Percentiles rank a stretch among this genome's conserved stretches.
These are phyloP conservation scores for Septoria petroselini DNA, from an alignment of 2,329 filamentous ascomycete species.

Conservation along the genomic window DNA sequence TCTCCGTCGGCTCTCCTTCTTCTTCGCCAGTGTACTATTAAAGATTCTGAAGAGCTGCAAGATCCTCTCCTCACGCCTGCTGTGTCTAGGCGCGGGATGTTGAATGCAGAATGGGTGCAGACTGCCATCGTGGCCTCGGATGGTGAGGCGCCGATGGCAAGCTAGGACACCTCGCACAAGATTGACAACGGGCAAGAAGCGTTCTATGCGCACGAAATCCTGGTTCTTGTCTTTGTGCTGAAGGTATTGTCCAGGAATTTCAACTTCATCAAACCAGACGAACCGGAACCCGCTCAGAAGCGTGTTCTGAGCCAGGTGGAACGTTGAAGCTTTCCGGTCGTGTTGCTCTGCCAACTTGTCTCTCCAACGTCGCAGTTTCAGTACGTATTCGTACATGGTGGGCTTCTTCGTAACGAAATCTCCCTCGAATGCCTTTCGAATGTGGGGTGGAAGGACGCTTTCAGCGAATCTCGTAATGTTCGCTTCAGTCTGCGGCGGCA, in stretches of 20 bases:
- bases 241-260: conserved; percentile 94
- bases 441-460: conserved; percentile 89
- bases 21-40: conserved; percentile 84
- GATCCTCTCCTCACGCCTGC: conserved; percentile 89
- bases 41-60: conserved; percentile 96
- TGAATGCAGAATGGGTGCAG: conserved; percentile 96
- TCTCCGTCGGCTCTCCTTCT: conserved; percentile 89
- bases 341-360: conserved; percentile 98
- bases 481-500: conserved; percentile 84
- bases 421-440: conserved; percentile 93
- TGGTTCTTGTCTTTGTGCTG: conserved; percentile 99
- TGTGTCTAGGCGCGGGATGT: conserved; percentile 88
- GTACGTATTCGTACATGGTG: conserved; percentile 97
- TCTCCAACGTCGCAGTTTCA: conserved; percentile 91
- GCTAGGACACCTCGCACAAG: conserved; percentile 85
- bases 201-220: conserved; percentile 95
- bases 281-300: conserved; percentile 95
- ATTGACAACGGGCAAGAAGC: conserved; percentile 92
- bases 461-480: conserved; percentile 97
- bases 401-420: conserved; percentile 95
- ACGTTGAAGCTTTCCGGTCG: conserved; percentile 71
- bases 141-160: conserved; percentile 89
- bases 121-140: conserved; percentile 95
- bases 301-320: conserved; percentile 79
- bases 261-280: conserved; percentile 97